Evolutionary conservation across 176 grass and related monocot species (phyloP).

Genomic region (Urochloa ruziziensis): DNA sequence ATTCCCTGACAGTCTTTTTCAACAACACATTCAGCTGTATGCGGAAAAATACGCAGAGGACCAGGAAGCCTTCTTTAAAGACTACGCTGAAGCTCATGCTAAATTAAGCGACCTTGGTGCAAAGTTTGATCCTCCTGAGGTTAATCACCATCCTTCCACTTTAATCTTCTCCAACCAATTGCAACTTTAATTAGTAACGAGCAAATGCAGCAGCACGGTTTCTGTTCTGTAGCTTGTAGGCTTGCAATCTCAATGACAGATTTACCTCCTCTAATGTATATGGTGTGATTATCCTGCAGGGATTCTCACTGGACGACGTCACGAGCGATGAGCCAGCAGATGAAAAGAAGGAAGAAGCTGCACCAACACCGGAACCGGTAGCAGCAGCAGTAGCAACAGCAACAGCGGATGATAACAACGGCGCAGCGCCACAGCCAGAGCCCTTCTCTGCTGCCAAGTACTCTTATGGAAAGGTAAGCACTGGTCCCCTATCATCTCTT

Average conservation of each 20-base stretch:
- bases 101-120: constrained; percentile 89
- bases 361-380: not conserved
- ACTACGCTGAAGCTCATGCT: constrained; percentile 95
- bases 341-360: too few species aligned
- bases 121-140: constrained; percentile 92
- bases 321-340: constrained; percentile 18
- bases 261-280: not conserved
- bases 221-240: not conserved
- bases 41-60: constrained; percentile 84
- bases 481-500: not conserved
- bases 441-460: constrained; percentile 86
- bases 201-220: not conserved
- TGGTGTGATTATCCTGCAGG: constrained; percentile 44
- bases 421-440: constrained; percentile 49
- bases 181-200: not conserved
- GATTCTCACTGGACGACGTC: constrained; percentile 61
- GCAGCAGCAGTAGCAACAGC: not conserved
- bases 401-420: constrained; percentile 13
- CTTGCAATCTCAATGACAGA: not conserved
- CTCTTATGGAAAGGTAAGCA: constrained; percentile 68
- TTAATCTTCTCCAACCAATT: not conserved
- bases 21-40: constrained; percentile 50
- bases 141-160: constrained; percentile 10
- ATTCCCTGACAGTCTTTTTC: constrained; percentile 12
- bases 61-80: constrained; percentile 81